These are phyloP conservation scores for Senecio squalidus DNA, from an alignment of 140 eudicot species.

Conservation along the genomic window DNA sequence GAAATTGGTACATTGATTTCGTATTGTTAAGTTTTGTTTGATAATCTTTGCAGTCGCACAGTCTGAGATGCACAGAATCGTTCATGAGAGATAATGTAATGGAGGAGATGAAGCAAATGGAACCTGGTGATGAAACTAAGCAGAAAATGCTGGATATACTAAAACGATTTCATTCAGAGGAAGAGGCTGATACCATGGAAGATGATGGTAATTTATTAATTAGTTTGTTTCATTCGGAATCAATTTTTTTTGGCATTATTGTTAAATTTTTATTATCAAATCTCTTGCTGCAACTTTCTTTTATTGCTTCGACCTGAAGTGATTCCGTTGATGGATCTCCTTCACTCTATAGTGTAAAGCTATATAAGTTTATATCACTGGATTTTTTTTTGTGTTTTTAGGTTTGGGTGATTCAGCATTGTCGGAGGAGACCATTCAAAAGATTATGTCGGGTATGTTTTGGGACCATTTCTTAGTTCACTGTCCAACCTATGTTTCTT, in stretches of 20 bases:
- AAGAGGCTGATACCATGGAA: slow-evolving; percentile 51
- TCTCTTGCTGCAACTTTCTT: not conserved
- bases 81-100: slow-evolving; percentile 92
- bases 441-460: slow-evolving; percentile 71
- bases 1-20: not conserved
- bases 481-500: not conserved
- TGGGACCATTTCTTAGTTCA: not conserved
- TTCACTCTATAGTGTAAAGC: too few relatives aligned
- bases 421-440: slow-evolving; percentile 81
- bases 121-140: slow-evolving; percentile 55
- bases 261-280: not conserved
- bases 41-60: slow-evolving; percentile 59
- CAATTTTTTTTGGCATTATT: not conserved
- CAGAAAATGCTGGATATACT: slow-evolving; percentile 77
- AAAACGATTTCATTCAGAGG: slow-evolving; percentile 72
- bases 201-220: slow-evolving; percentile 51
- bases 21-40: not conserved
- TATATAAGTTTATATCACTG: too few relatives aligned
- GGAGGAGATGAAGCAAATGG: slow-evolving; percentile 66
- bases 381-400: not conserved
- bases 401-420: slow-evolving; percentile 41
- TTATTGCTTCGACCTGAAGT: not conserved
- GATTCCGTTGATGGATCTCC: not conserved
- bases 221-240: not conserved
- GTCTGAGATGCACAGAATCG: slow-evolving; percentile 91